Base-by-base conservation (phyloP, 805 yeast species). In the Ogataea paraovalis region DNA sequence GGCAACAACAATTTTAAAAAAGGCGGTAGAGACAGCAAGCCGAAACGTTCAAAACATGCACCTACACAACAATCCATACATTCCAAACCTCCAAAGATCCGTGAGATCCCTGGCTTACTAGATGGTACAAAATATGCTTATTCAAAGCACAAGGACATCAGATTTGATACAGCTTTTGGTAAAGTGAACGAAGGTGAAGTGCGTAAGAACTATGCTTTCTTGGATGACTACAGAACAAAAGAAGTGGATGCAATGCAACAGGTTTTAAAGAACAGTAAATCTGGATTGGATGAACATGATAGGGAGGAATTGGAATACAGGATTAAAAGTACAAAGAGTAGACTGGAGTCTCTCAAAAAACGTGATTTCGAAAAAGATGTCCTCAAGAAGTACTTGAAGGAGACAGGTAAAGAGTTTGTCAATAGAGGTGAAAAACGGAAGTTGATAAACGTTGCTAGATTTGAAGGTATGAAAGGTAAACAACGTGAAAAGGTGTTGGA, bases 141-240 rank as follows among this genome's bases (percentile, higher is more conserved):
- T 14, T 71, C 70, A 14, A 66, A 84, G 25, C 83, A 85, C 62
- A 76, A 79, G 42, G 99, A 94, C 69, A 84, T 95, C 30, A 75
- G 99, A 56, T 94, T 94, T 64, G 97, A 94, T 65, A 78, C 92
- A 2, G 90, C 96, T 0, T 80, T 81, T 53, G 98, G 98, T 48
- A 85, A 81, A 57, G 87, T 94, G 1, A 92, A 91, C 62, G 68
- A 78, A 49, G 69, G 73, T 28, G 73, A 75, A 49, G 78, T 87
- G 16, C 74, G 97, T 50, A 79, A 81, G 58, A 83, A 92, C 59
- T 94, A 94, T 69, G 76, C 80, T 39, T 94, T 94, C 61, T 69
- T 94, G 48, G 96, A 90, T 65, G 90, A 85, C 36, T 94, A 94
- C 64, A 76, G 98, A 64, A 74, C 83, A 53, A 65, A 72, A 8